Base-by-base conservation (phyloP, 192 early-diverging fungal species). In the Coemansia sp. region DNA sequence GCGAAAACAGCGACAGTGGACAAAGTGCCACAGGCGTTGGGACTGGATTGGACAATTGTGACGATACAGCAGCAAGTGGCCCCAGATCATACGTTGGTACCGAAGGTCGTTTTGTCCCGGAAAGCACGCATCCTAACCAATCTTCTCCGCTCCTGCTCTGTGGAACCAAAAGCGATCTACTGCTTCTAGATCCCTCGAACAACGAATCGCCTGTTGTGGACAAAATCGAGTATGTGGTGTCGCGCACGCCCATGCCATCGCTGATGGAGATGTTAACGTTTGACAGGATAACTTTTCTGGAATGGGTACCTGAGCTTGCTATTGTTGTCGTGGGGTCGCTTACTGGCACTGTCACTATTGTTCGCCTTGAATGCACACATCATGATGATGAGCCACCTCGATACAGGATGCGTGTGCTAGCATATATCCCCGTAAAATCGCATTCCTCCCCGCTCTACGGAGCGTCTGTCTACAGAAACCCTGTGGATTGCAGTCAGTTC, bases 241-340 rank as follows among this genome's bases (percentile, higher is more conserved):
- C 56, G 26, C 60, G 77, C 26, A 45, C 61, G 9, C 29, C 34
- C 1, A 46, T 45, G 57, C 71, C 71, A 16, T 28, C 58, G 8
- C 49, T 57, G 3, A 16, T 23, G 18, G 71, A 70, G 21, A 37
- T 58, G 23, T 20, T 53, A 37, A 2, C 61, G 23, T 80, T 80
- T 61, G 77, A 80, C 68, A 57, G 77, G 15, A 52, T 80, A n/a
- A 37, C 77, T 1, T 74, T 80, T 52, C 66, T 80, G 20, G 77
- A 74, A 21, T 80, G 77, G 77, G 56, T 74, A 29, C 77, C 77
- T 15, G 72, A 80, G 15, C 62, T 80, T 21, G 60, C 48, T 29
- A 48, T 80, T 55, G 77, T 37, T 7, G 28, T 74, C 15, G 67
- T 45, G 8, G 77, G 72, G 10, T 67, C 72, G 35, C 56, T 67